Evolutionary conservation across 805 yeast species (phyloP), one percentile per base, ranked within the genome.

Genomic region (Yamadazyma insecticola): DNA sequence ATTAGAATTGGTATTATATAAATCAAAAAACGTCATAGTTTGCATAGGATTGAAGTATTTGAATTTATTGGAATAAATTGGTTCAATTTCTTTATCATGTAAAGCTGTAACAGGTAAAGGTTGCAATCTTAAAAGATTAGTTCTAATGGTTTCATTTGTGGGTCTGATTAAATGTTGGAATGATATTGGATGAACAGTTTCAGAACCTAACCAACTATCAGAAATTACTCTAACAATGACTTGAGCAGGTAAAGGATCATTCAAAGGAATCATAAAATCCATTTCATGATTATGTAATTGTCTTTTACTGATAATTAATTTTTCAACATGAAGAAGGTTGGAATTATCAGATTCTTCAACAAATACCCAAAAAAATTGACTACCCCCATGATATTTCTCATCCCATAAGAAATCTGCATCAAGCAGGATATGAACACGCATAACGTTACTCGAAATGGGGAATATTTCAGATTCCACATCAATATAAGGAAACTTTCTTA

Each of bases 1-100:
- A 52, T 83, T 84, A 2, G 81, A 72, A 40, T 82, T 75, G 1
- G 81, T 62, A 54, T 92, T 78, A 60, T 89, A 92, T 27, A 92
- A 59, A 0, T 96, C 75, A 51, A 89, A 95, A 61, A 92, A 92
- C 0, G 82, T 74, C 97, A 90, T 90, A 0, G 97, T 90, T 59
- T 92, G 98, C 96, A 92, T 89, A 4, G 98, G 97, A 52, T 92
- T 92, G 70, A 92, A 92, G 57, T 84, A 90, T 35, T 74, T 74
- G 65, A 92, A 92, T 44, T 70, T 76, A 5, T 54, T 36, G 4
- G 67, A 60, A 52, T 92, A 92, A 24, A 89, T 78, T 4, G 63
- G 50, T 51, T 89, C 95, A 26, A 86, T 56, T 11, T 67, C 63
- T 1, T 70, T 58, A 50, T 88, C 70, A 35, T 87, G 84, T 19